Evolutionary conservation across 2,329 filamentous ascomycete species (phyloP).

Genomic region (Penicillium sp.): DNA sequence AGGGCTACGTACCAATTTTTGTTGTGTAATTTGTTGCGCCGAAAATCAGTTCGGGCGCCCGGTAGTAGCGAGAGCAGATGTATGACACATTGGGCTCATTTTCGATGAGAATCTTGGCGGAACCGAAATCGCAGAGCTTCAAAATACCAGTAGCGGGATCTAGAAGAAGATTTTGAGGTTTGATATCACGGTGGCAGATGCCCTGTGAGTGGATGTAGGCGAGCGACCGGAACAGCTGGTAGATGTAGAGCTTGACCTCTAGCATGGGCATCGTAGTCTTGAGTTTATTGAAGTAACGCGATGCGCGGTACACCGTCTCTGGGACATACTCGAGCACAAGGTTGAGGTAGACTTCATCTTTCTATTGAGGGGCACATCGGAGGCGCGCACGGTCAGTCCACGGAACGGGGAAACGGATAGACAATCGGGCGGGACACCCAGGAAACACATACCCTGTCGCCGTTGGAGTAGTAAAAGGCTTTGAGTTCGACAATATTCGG

Average conservation of each 20-base stretch:
- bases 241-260: constrained; percentile 98
- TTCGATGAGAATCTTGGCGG: constrained; percentile 96
- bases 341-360: constrained; percentile 98
- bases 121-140: constrained; percentile 98
- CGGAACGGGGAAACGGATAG: constrained; percentile 1
- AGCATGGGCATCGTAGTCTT: constrained; percentile 99
- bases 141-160: constrained; percentile 87
- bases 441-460: constrained; percentile 72
- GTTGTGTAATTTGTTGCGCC: constrained; percentile 99
- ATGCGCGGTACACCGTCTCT: constrained; percentile 96
- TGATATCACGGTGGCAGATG: constrained; percentile 98
- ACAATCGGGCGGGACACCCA: constrained; percentile 1
- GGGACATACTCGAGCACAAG: constrained; percentile 97
- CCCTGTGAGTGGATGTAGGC: constrained; percentile 99
- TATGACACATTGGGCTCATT: constrained; percentile 99
- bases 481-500: constrained; percentile 99
- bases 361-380: constrained; percentile 49
- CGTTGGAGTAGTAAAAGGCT: constrained; percentile 99
- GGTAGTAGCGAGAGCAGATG: constrained; percentile 98
- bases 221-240: constrained; percentile 96
- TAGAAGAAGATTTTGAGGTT: constrained; percentile 93
- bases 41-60: constrained; percentile 95
- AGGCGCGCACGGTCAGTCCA: constrained; percentile 4
- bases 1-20: constrained; percentile 78
- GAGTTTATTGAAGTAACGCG: constrained; percentile 99